Base-by-base conservation (phyloP, 106 monocot genomes). In the Triglochin maritima region DNA sequence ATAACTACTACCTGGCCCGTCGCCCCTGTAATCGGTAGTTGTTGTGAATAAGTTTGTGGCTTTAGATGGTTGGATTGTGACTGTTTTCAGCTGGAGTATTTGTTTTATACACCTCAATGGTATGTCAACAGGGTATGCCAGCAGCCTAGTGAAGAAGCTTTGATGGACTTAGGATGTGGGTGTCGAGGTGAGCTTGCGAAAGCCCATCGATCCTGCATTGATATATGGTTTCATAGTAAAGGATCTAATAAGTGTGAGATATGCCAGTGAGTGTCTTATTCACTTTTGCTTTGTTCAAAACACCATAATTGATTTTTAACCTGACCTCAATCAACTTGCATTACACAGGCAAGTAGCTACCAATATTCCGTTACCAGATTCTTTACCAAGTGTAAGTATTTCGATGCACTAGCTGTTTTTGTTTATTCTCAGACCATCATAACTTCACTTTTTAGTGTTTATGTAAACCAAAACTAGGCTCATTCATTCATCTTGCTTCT, bases 211-310 rank as follows among this genome's bases (percentile, higher is more conserved):
- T 85, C 90, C 6, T 95, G 95, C 71, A 95, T 95, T 44, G 85
- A 78, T 15, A 74, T 76, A 59, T 95, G 90, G 95, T 95, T 95
- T 62, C 87, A 74, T 2, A 79, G 83, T 5, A 87, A 66, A 84
- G 90, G 95, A 67, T 95, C 95, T 64, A 95, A 95, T 75, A 90
- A 85, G 62, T 95, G 95, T 48, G 95, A 95, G 68, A 95, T 95
- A 77, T 95, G 95, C 83, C 95, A 95, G 95, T 95, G 81, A 85
- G 90, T 87, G 7, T 17, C 29, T 46, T 9, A 14, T 4, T 44
- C 41, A 62, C 14, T 56, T 62, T 48, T 43, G 29, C 29, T 64
- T 16, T 45, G 14, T 29, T 64, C 41, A 10, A 44, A 9, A 44
- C 45, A 10, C 17, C 48, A 14, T 46, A 46, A 14, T 14, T 12